Conservation (phyloP, 306 rosid genomes). For the Neltuma alba region DNA sequence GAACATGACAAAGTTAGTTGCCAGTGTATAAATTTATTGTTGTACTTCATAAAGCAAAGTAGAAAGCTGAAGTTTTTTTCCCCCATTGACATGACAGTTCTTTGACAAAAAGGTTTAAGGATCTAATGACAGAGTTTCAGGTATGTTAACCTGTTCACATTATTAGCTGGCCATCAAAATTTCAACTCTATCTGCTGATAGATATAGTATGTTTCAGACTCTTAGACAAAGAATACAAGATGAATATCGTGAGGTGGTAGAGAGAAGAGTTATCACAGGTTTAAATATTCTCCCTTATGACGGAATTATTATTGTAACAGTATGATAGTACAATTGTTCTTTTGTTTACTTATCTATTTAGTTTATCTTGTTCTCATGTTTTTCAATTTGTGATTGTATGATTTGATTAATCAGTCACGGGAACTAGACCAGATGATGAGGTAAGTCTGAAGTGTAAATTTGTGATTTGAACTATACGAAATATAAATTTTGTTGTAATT, state of each 20-base stretch:
- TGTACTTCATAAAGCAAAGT: slow-evolving; percentile 11
- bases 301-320: slow-evolving; percentile 22
- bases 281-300: slow-evolving; percentile 38
- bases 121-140: slow-evolving; percentile 93
- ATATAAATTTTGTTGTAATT: slow-evolving; percentile 40
- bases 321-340: slow-evolving; percentile 5
- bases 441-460: slow-evolving; percentile 51
- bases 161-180: slow-evolving; percentile 27
- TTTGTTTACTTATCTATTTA: neutral
- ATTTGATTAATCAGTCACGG: slow-evolving; percentile 69
- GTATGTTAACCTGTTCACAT: slow-evolving; percentile 39
- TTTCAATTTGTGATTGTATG: slow-evolving; percentile 38
- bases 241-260: slow-evolving; percentile 99
- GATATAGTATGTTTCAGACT: slow-evolving; percentile 51
- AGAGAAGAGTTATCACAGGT: slow-evolving; percentile 99
- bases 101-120: slow-evolving; percentile 82
- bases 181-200: slow-evolving; percentile 36
- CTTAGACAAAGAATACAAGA: slow-evolving; percentile 95
- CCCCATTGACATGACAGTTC: slow-evolving; percentile 57
- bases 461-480: slow-evolving; percentile 24
- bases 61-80: slow-evolving; percentile 34
- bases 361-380: slow-evolving; percentile 32
- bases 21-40: slow-evolving; percentile 23
- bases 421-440: slow-evolving; percentile 94
- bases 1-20: slow-evolving; percentile 88